Evolutionary conservation across 2,329 filamentous ascomycete genomes (phyloP).

Genomic region (Sordariomycetes sp.): DNA sequence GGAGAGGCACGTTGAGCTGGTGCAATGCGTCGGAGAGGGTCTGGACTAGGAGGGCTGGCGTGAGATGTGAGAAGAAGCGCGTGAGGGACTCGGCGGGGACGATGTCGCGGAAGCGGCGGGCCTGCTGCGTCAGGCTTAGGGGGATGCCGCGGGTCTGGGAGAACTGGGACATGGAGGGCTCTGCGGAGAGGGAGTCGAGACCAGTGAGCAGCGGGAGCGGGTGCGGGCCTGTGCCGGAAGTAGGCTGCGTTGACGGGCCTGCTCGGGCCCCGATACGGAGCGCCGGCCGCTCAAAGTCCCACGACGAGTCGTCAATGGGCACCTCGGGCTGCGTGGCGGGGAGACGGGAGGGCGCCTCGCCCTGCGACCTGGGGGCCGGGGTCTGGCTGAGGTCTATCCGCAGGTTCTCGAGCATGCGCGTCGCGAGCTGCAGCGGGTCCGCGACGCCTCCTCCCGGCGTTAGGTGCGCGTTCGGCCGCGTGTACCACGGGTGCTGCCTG

Average conservation of each 20-base stretch:
- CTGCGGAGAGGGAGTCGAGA: slow-evolving; percentile 60
- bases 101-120: slow-evolving; percentile 80
- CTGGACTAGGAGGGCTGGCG: slow-evolving; percentile 61
- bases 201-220: slow-evolving; percentile 17
- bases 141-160: slow-evolving; percentile 65
- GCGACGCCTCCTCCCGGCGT: slow-evolving; percentile 58
- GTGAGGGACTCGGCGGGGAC: slow-evolving; percentile 78
- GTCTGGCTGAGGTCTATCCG: slow-evolving; percentile 74
- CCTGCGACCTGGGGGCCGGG: slow-evolving; percentile 23
- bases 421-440: slow-evolving; percentile 77
- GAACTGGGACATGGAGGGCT: slow-evolving; percentile 81
- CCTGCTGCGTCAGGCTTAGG: slow-evolving; percentile 76
- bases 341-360: slow-evolving; percentile 47
- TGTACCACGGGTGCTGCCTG: slow-evolving; percentile 90
- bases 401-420: slow-evolving; percentile 83
- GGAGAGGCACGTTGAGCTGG: slow-evolving; percentile 68
- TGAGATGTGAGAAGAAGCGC: slow-evolving; percentile 79
- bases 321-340: slow-evolving; percentile 80
- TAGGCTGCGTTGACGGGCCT: slow-evolving; percentile 36
- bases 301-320: slow-evolving; percentile 58
- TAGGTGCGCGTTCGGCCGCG: slow-evolving; percentile 65
- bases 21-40: slow-evolving; percentile 73
- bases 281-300: slow-evolving; percentile 76
- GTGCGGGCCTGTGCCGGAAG: slow-evolving; percentile 18
- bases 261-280: slow-evolving; percentile 24